Conservation (phyloP, 1,284 basidiomycete genomes). For the Heterobasidion occidentale region DNA sequence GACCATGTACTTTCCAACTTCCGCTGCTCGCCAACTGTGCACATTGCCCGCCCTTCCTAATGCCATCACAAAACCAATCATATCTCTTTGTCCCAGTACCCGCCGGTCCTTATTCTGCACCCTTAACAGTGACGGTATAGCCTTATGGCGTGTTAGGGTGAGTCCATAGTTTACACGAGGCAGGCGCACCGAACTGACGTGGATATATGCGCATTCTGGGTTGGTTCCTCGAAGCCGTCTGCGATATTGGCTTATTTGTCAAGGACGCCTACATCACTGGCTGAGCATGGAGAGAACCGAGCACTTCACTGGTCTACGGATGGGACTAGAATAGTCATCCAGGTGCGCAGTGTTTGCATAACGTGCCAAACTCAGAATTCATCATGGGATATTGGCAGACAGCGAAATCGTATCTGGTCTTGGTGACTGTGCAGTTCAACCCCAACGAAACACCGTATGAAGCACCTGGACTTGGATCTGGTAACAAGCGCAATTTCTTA, state of each 20-base stretch:
- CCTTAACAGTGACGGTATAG: slow-evolving; percentile 57
- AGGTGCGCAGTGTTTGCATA: slow-evolving; percentile 37
- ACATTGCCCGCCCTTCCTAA: slow-evolving; percentile 60
- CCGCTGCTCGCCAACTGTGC: slow-evolving; percentile 63
- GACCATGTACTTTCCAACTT: slow-evolving; percentile 75
- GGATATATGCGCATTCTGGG: too few species aligned
- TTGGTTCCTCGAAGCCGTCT: slow-evolving; percentile 51
- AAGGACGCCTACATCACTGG: slow-evolving; percentile 69
- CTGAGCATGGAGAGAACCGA: slow-evolving; percentile 74
- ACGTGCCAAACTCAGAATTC: neutral
- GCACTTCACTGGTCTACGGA: slow-evolving; percentile 76
- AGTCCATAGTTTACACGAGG: slow-evolving; percentile 21
- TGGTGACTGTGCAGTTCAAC: slow-evolving; percentile 62
- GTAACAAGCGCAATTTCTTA: slow-evolving; percentile 58
- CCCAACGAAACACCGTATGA: slow-evolving; percentile 50
- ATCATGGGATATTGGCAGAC: slow-evolving; percentile 39
- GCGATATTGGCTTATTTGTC: slow-evolving; percentile 69
- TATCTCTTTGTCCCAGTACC: slow-evolving; percentile 57
- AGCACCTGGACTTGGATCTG: slow-evolving; percentile 40
- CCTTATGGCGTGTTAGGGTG: slow-evolving; percentile 82
- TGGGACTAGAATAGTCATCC: slow-evolving; percentile 68
- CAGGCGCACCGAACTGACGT: too few species aligned
- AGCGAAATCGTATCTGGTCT: slow-evolving; percentile 67
- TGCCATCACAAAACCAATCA: slow-evolving; percentile 46
- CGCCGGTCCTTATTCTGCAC: slow-evolving; percentile 76